Conservation (phyloP, 441 rosid species). For the Geranium incanum region DNA sequence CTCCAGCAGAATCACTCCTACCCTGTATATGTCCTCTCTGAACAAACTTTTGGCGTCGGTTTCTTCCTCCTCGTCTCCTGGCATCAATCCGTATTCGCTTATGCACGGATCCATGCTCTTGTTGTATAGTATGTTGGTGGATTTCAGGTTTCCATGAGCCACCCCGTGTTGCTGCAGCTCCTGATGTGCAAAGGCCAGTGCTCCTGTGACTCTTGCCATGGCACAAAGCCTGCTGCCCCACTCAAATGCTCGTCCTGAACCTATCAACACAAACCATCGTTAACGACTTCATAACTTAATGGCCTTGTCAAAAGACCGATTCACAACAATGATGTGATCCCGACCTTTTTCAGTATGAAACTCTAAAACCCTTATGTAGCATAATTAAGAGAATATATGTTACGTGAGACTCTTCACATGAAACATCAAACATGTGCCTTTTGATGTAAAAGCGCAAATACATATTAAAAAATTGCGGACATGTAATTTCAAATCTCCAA, state of each 20-base stretch:
- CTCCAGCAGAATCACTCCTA: slow-evolving; percentile 50
- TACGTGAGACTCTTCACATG: too few relatives aligned
- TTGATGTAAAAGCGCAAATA: too few relatives aligned
- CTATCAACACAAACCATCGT: too few relatives aligned
- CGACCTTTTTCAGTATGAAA: too few relatives aligned
- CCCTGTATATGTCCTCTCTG: slow-evolving; percentile 35
- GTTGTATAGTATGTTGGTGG: neutral
- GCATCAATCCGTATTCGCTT: neutral
- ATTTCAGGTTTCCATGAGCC: slow-evolving; percentile 1
- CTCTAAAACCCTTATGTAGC: too few relatives aligned
- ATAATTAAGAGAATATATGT: too few relatives aligned
- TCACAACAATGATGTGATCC: too few relatives aligned
- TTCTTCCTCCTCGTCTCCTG: neutral
- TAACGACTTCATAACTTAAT: too few relatives aligned
- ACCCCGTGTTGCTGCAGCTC: neutral
- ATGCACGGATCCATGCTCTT: neutral
- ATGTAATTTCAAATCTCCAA: too few relatives aligned
- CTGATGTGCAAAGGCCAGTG: neutral
- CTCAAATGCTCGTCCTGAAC: neutral
- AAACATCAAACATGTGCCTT: too few relatives aligned
- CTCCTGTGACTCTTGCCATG: neutral
- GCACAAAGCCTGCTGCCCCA: neutral
- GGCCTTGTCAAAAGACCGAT: too few relatives aligned
- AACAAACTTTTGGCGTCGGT: slow-evolving; percentile 6
- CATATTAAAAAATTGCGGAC: too few relatives aligned